These are phyloP conservation scores for Seiridium unicorne DNA, from an alignment of 2,329 filamentous ascomycete genomes.

Conservation along the genomic window DNA sequence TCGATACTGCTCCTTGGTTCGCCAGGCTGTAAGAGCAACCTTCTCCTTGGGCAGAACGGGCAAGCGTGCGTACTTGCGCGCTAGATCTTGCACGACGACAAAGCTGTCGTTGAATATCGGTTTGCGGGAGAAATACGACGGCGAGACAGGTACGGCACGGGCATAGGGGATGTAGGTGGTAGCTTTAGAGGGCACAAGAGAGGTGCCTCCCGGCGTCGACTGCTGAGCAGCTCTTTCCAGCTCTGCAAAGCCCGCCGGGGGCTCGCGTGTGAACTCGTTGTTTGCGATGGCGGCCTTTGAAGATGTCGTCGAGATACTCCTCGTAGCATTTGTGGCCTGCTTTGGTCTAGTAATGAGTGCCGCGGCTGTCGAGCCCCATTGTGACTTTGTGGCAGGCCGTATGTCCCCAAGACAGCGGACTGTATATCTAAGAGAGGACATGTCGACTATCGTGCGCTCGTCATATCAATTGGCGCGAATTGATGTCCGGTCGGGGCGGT, in stretches of 20 bases:
- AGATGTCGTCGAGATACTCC: constrained; percentile 10
- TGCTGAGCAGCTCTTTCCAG: neutral
- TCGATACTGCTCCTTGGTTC: constrained; percentile 74
- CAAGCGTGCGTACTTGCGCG: constrained; percentile 70
- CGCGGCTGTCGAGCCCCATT: constrained; percentile 14
- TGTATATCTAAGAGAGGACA: constrained; percentile 28
- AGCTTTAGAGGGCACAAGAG: neutral
- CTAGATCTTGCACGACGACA: constrained; percentile 69
- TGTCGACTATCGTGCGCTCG: constrained; percentile 10
- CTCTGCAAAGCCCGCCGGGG: neutral
- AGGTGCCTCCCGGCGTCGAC: neutral
- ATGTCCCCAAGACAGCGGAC: constrained; percentile 28
- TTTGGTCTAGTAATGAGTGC: neutral
- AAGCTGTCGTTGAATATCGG: constrained; percentile 84
- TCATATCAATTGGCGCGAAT: constrained; percentile 7
- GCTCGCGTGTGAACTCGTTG: neutral
- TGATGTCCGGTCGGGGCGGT: neutral
- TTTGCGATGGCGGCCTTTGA: constrained; percentile 9
- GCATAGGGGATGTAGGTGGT: constrained; percentile 44
- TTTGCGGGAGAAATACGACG: constrained; percentile 91
- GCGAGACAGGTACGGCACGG: constrained; percentile 78
- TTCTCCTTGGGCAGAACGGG: constrained; percentile 66
- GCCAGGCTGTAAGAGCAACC: constrained; percentile 76
- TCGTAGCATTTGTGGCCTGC: constrained; percentile 1
- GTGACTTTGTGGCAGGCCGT: constrained; percentile 17